phyloP scores from a whole-genome alignment of 768 basidiomycete species.

The Tylopilus balloui region DNA sequence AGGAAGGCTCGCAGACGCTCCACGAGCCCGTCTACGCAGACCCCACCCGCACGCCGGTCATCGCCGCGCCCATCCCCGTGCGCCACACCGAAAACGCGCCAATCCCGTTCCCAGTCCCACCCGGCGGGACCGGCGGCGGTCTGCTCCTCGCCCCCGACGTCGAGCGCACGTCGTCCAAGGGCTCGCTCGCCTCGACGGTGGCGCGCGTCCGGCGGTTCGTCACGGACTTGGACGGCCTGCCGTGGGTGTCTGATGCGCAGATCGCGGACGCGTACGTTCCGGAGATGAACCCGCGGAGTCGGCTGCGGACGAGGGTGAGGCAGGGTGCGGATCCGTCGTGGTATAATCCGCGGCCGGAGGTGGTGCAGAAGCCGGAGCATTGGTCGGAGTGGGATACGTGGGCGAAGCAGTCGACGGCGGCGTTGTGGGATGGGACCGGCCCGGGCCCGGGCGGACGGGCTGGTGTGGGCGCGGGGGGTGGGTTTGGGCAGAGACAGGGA shows the following conservation, averaged over 20 bases:
- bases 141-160: background rate
- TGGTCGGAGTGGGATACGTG: slow-evolving; percentile 24
- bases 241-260: slow-evolving; percentile 41
- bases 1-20: slow-evolving; percentile 18
- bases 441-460: background rate
- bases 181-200: slow-evolving; percentile 25
- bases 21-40: slow-evolving; percentile 5
- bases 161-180: background rate
- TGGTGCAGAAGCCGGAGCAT: background rate
- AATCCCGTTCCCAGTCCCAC: too few relatives aligned
- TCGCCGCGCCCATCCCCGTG: background rate
- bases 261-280: slow-evolving; percentile 45
- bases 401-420: slow-evolving; percentile 22
- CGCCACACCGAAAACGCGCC: background rate
- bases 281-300: slow-evolving; percentile 22
- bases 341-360: slow-evolving; percentile 21
- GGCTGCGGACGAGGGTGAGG: slow-evolving; percentile 8
- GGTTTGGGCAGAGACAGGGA: background rate
- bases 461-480: background rate
- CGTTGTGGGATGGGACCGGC: slow-evolving; percentile 4
- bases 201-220: slow-evolving; percentile 36
- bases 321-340: slow-evolving; percentile 26
- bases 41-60: background rate
- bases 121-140: background rate
- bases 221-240: slow-evolving; percentile 35